Conservation (phyloP, 306 rosid genomes). For the Betula pendula region DNA sequence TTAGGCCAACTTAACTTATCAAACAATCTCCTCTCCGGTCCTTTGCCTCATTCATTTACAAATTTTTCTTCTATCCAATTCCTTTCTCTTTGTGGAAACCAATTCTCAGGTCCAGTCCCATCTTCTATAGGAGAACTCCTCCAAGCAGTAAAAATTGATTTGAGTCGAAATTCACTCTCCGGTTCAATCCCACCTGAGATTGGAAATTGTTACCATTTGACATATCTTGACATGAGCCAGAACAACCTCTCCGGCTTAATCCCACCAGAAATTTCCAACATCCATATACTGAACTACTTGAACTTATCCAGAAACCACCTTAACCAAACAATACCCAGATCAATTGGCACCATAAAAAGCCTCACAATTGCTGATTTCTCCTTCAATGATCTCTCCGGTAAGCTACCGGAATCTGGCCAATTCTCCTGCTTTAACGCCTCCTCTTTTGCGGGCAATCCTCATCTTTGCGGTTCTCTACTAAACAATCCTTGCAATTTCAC, state of each 20-base stretch:
- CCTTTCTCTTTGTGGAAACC: conserved; percentile 65
- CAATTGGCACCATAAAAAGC: conserved; percentile 70
- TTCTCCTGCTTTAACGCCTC: conserved; percentile 77
- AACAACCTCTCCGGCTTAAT: conserved; percentile 80
- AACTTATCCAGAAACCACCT: conserved; percentile 73
- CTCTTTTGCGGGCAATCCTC: conserved; percentile 78
- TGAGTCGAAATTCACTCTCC: conserved; percentile 61
- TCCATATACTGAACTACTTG: conserved; percentile 60
- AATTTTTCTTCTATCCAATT: conserved; percentile 67
- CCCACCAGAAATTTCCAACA: conserved; percentile 57
- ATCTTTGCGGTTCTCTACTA: conserved; percentile 60
- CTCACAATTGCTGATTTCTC: conserved; percentile 91
- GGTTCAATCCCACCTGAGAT: conserved; percentile 63
- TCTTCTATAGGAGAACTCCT: conserved; percentile 62
- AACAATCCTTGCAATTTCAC: conserved; percentile 78
- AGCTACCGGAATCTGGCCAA: conserved; percentile 78
- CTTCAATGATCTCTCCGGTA: conserved; percentile 79
- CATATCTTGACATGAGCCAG: conserved; percentile 86
- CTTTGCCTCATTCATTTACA: conserved; percentile 61
- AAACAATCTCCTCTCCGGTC: conserved; percentile 70
- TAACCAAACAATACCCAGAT: conserved; percentile 60
- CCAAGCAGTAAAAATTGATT: conserved; percentile 63
- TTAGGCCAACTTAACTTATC: conserved; percentile 73
- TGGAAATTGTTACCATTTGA: conserved; percentile 57
- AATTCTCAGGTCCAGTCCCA: conserved; percentile 76